phyloP scores from a whole-genome alignment of 768 basidiomycete species.

The Heimioporus sp. region DNA sequence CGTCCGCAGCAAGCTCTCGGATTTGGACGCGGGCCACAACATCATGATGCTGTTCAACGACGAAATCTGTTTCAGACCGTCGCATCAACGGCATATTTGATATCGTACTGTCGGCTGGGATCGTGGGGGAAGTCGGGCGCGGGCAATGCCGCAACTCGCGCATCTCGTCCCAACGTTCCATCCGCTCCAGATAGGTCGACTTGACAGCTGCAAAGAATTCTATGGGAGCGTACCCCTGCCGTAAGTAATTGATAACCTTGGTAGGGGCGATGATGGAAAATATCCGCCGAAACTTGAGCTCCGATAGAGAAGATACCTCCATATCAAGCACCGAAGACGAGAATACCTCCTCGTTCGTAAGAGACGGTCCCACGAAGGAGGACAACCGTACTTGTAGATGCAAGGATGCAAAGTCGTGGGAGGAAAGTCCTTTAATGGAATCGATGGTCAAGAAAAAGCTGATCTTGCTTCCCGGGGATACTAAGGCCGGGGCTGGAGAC shows the following conservation, averaged over 20 bases:
- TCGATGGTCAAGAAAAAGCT: constrained; percentile 86
- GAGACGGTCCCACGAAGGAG: constrained; percentile 73
- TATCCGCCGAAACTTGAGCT: constrained; percentile 79
- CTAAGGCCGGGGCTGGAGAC: constrained; percentile 65
- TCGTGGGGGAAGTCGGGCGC: constrained; percentile 31
- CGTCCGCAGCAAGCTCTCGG: constrained; percentile 81
- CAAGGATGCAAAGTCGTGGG: constrained; percentile 82
- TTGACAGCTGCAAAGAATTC: constrained; percentile 87
- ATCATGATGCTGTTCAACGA: constrained; percentile 85
- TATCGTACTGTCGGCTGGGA: constrained; percentile 37
- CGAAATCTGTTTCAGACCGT: constrained; percentile 89
- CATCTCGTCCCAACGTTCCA: constrained; percentile 94
- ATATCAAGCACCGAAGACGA: constrained; percentile 74
- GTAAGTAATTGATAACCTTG: constrained; percentile 70
- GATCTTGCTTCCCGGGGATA: constrained; percentile 78
- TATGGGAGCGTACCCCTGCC: constrained; percentile 77
- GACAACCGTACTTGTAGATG: constrained; percentile 90
- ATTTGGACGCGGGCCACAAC: constrained; percentile 87
- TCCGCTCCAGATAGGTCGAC: constrained; percentile 80
- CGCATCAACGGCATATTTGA: constrained; percentile 71
- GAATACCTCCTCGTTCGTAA: constrained; percentile 78
- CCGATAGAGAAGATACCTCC: constrained; percentile 65
- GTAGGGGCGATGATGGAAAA: constrained; percentile 77
- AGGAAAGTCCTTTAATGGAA: constrained; percentile 82
- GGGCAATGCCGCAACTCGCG: constrained; percentile 66